phyloP scores from a whole-genome alignment of 2,329 filamentous ascomycete species.

The Scedosporium aurantiacum region DNA sequence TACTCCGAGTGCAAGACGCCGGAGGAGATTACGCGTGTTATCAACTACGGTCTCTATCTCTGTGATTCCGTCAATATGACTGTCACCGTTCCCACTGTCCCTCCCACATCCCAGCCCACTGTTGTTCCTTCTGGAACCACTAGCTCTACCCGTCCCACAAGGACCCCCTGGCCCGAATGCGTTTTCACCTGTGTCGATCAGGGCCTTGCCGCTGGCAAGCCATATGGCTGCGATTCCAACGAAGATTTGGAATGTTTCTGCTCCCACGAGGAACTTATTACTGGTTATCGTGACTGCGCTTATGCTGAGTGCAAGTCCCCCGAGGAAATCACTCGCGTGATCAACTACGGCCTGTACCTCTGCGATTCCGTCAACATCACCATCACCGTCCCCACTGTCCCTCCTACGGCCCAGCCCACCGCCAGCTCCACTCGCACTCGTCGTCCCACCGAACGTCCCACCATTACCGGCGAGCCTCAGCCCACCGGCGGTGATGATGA shows the following conservation, averaged over 20 bases:
- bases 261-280: conserved; percentile 4
- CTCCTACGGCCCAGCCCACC: background rate
- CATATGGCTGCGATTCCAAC: background rate
- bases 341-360: background rate
- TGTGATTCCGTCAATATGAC: conserved; percentile 2
- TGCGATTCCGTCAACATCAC: conserved; percentile 3
- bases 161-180: conserved; percentile 3
- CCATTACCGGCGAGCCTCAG: background rate
- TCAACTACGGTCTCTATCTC: background rate
- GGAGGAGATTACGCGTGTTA: background rate
- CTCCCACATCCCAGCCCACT: background rate
- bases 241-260: background rate
- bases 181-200: background rate
- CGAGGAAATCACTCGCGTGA: background rate
- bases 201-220: background rate
- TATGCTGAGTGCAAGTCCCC: background rate
- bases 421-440: background rate
- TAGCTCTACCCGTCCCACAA: background rate
- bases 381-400: background rate
- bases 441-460: background rate
- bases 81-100: background rate
- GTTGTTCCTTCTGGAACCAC: background rate
- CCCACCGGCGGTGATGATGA: background rate
- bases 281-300: background rate
- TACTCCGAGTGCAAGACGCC: background rate